Percentiles rank a stretch among this genome's conserved stretches.
Conservation (phyloP, 106 monocot genomes). For the Acanthochlamys bracteata region DNA sequence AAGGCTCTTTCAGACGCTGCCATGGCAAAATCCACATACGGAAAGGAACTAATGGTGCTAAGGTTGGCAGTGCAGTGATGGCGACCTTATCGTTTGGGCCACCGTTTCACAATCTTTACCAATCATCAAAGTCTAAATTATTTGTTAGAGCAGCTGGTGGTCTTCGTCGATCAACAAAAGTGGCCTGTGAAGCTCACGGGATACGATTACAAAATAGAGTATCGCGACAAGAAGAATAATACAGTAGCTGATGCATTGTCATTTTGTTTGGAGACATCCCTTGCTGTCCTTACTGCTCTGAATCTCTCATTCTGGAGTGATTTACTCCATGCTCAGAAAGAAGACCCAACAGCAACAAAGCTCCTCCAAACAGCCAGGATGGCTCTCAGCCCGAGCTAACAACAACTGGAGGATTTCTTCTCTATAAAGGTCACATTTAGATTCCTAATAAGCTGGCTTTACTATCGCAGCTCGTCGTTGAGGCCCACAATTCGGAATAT, state of each 20-base stretch:
- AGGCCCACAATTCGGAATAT: not conserved
- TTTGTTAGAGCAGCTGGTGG: not conserved
- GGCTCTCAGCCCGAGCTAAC: too few relatives aligned
- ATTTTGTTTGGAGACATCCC: not conserved
- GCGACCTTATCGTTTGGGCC: conserved; percentile 8
- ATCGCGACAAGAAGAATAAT: not conserved
- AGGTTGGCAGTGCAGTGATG: not conserved
- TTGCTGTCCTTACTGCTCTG: too few relatives aligned
- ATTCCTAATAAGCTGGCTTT: too few relatives aligned
- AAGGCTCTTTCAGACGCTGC: not conserved
- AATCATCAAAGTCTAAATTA: conserved; percentile 10
- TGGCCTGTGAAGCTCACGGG: too few relatives aligned
- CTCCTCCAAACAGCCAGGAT: too few relatives aligned
- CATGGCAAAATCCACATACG: conserved; percentile 8
- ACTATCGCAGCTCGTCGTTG: too few relatives aligned
- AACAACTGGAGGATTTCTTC: too few relatives aligned
- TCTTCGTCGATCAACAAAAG: not conserved
- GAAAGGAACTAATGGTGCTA: conserved; percentile 9
- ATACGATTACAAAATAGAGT: too few relatives aligned
- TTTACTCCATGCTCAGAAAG: too few relatives aligned
- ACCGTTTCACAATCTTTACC: conserved; percentile 4
- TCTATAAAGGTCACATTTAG: too few relatives aligned
- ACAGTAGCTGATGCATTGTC: conserved; percentile 2
- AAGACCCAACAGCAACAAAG: too few relatives aligned
- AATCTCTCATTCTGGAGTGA: not conserved